Evolutionary conservation across 2,329 filamentous ascomycete species (phyloP).

Genomic region (Fusarium compactum): DNA sequence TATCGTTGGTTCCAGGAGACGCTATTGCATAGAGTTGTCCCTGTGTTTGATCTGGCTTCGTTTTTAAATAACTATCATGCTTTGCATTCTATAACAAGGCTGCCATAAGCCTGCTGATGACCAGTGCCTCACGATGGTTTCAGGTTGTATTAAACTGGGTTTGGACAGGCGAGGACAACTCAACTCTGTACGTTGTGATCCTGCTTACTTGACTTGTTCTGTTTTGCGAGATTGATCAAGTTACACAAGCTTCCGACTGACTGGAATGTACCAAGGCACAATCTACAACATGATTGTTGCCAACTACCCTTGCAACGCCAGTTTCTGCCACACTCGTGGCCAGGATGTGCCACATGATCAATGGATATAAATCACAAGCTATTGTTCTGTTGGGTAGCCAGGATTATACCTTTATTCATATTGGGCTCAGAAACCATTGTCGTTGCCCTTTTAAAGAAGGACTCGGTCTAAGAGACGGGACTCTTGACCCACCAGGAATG

Average conservation of each 20-base stretch:
- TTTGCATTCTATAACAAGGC: background rate
- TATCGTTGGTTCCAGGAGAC: background rate
- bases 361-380: background rate
- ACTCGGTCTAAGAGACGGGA: background rate
- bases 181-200: background rate
- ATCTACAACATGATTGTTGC: background rate
- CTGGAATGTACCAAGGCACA: constrained; percentile 11
- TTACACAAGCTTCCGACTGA: background rate
- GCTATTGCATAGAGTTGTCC: background rate
- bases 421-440: background rate
- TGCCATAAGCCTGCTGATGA: background rate
- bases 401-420: background rate
- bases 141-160: background rate
- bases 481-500: background rate
- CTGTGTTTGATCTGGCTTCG: background rate
- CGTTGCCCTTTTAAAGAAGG: background rate
- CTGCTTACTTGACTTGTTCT: background rate
- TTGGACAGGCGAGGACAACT: background rate
- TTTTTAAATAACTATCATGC: background rate
- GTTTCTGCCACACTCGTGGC: background rate
- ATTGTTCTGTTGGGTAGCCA: background rate
- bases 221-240: background rate
- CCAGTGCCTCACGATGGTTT: constrained; percentile 5
- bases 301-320: background rate
- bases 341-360: background rate